These are phyloP conservation scores for Arabidopsis arenosa DNA, from an alignment of 345 rosid species.

Conservation along the genomic window DNA sequence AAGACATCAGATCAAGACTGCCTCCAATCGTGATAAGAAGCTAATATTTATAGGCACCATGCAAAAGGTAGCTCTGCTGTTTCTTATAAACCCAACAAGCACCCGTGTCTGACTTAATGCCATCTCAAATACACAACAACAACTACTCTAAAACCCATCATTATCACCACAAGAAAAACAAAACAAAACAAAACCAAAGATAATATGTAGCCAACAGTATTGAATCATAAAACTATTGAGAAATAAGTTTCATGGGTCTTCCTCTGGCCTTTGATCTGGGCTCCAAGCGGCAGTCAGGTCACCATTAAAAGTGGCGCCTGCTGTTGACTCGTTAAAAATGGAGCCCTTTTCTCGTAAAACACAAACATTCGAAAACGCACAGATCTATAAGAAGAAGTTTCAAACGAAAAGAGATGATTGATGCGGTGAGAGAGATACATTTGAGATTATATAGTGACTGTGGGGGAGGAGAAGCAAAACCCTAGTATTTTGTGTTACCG, in stretches of 20 bases:
- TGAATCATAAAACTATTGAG: conserved; percentile 40
- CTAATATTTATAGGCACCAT: conserved; percentile 37
- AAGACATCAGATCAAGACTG: conserved; percentile 43
- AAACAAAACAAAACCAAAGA: background rate
- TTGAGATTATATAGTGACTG: background rate
- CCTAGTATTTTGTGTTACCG: background rate
- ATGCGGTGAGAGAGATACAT: background rate
- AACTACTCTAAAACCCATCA: background rate
- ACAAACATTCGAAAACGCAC: background rate
- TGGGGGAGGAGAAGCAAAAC: background rate
- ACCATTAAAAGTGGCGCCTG: conserved; percentile 42
- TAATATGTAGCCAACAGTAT: conserved; percentile 34
- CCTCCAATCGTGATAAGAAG: conserved; percentile 49
- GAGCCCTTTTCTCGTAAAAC: conserved; percentile 15
- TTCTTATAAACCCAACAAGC: conserved; percentile 46
- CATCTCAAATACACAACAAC: background rate
- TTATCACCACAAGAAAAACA: background rate
- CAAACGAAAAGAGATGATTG: background rate
- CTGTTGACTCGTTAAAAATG: conserved; percentile 45
- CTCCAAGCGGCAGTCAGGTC: conserved; percentile 52
- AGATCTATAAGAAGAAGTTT: background rate
- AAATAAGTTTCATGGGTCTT: conserved; percentile 44
- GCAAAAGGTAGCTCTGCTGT: conserved; percentile 48
- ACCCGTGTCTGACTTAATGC: conserved; percentile 48
- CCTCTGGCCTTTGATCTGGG: conserved; percentile 39